Evolutionary conservation across 2,329 filamentous ascomycete genomes (phyloP), one percentile per base, ranked within the genome.

Genomic region (Lasiodiplodia sp.): DNA sequence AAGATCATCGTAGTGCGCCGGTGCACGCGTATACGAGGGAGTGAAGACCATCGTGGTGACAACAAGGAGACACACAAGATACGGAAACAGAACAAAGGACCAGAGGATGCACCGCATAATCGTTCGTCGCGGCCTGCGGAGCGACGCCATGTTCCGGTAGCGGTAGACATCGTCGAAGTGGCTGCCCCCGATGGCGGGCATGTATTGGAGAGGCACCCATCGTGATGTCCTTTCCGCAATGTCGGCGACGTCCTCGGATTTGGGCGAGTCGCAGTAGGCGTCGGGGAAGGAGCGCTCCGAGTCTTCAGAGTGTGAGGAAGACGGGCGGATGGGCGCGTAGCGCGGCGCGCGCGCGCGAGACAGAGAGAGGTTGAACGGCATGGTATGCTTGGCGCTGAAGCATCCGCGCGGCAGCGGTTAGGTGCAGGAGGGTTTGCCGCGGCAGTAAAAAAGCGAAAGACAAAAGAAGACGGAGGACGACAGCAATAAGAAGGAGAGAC

Each of bases 21-120:
- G 87, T 18, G 80, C 82, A 68, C 81, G 77, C 2, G 86, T 87
- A 74, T 89, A 89, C 4, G 86, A 88, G 8, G 87, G 87, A 57
- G 83, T 81, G 72, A 88, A 83, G 23, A 85, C 76, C 55, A 80
- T 81, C 2, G 80, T 82, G 52, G 85, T 73, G 25, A 85, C 69
- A 21, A 84, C 74, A 5, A 85, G 75, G 57, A 75, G 68, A 44
- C 76, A 68, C 56, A 74, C 70, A 49, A 79, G 64, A 68, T 77
- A 79, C 2, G 77, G 78, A 12, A 79, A 67, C 4, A 73, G 73
- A 69, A 78, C 77, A 66, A 77, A 14, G 12, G 69, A 68, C 73
- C 75, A 79, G 71, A 76, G 78, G 16, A 78, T 56, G 51, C 57
- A 52, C 8, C 68, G 64, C 49, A 63, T 31, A 11, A 68, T 28